phyloP scores from a whole-genome alignment of 352 stramenopile species.

The Phytophthora uliginosa region DNA sequence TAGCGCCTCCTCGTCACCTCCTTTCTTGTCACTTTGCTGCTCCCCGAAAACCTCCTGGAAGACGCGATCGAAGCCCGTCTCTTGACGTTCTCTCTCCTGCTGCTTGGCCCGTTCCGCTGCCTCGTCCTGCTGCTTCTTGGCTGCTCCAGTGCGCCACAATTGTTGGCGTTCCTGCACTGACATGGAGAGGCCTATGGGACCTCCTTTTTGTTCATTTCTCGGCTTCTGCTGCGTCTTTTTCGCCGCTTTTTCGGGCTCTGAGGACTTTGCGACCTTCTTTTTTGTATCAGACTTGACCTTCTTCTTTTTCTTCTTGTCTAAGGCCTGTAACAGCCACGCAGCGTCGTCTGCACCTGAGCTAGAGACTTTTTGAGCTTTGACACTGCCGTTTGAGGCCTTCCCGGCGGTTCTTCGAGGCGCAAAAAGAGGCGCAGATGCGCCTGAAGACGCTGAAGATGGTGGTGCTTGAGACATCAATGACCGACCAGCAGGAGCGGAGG shows the following conservation, averaged over 20 bases:
- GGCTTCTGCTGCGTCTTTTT: conserved; percentile 23
- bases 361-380: conserved; percentile 13
- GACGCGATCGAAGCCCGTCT: conserved; percentile 59
- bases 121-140: conserved; percentile 31
- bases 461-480: neutral
- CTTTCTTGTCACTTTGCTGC: conserved; percentile 29
- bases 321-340: conserved; percentile 49
- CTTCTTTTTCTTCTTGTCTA: conserved; percentile 54
- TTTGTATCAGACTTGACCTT: conserved; percentile 12
- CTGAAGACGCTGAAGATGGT: conserved; percentile 2
- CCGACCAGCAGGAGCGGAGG: neutral
- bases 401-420: conserved; percentile 20
- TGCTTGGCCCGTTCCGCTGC: conserved; percentile 28
- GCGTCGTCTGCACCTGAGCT: conserved; percentile 26
- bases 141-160: conserved; percentile 34
- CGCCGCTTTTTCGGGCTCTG: neutral
- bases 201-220: conserved; percentile 26
- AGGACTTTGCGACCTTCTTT: neutral
- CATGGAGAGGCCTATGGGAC: conserved; percentile 12
- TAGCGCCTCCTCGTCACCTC: conserved; percentile 31
- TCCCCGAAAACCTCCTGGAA: conserved; percentile 62
- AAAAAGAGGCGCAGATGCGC: conserved; percentile 21
- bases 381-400: conserved; percentile 15
- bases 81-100: conserved; percentile 43
- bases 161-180: conserved; percentile 39